These are phyloP conservation scores for Mycena alexandri DNA, from an alignment of 768 basidiomycete species.

Conservation along the genomic window DNA sequence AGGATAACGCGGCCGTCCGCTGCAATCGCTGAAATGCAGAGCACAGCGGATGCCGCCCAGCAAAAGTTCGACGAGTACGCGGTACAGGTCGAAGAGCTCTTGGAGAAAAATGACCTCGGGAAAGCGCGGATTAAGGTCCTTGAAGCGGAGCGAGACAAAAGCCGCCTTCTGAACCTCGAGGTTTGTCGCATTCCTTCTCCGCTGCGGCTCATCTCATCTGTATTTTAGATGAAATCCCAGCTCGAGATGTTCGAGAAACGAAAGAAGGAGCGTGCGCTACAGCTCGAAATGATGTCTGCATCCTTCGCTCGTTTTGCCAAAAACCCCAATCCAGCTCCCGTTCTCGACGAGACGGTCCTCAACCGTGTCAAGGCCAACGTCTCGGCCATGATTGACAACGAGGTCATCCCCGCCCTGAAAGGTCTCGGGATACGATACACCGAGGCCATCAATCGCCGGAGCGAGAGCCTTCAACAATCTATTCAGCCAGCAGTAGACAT, in stretches of 20 bases:
- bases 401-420: constrained; percentile 29
- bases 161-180: not conserved
- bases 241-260: constrained; percentile 6
- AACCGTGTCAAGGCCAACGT: constrained; percentile 4
- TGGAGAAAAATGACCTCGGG: not conserved
- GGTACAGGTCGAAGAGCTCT: not conserved
- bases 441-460: constrained; percentile 34
- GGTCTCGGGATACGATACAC: not conserved
- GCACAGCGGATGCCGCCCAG: not conserved
- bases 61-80: not conserved
- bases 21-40: not conserved
- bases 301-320: constrained; percentile 3
- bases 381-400: constrained; percentile 22
- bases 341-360: constrained; percentile 21
- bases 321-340: not conserved
- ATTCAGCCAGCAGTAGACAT: constrained; percentile 48
- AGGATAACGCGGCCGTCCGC: not conserved
- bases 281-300: not conserved
- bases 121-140: not conserved
- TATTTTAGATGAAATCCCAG: constrained; percentile 24
- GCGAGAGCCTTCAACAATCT: constrained; percentile 44
- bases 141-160: not conserved
- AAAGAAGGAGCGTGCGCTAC: constrained; percentile 6
- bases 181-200: constrained; percentile 2
- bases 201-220: not conserved